Evolutionary conservation across 1,284 basidiomycete species (phyloP).

Genomic region (Golubevia pallescens): DNA sequence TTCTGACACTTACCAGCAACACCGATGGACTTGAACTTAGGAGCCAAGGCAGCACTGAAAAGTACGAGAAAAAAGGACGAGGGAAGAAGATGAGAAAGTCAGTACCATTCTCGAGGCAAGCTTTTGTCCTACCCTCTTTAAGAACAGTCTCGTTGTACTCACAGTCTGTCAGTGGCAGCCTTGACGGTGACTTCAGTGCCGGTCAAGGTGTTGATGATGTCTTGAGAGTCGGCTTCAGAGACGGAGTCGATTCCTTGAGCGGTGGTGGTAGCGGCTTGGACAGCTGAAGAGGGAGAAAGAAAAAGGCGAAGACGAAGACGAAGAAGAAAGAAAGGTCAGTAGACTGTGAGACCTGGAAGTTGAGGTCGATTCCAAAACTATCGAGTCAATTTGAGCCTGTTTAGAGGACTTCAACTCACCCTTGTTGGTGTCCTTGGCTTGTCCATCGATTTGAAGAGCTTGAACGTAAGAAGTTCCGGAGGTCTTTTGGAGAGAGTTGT

Average conservation of each 20-base stretch:
- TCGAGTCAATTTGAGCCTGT: too few relatives aligned
- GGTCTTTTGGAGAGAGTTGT: background rate
- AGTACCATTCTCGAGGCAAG: background rate
- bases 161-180: conserved; percentile 6
- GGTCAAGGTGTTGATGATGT: conserved; percentile 6
- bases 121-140: background rate
- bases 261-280: conserved; percentile 4
- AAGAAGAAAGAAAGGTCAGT: background rate
- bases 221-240: conserved; percentile 1
- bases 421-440: background rate
- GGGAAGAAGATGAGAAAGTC: background rate
- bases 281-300: background rate
- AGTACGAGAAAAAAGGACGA: background rate
- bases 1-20: too few relatives aligned
- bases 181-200: conserved; percentile 7
- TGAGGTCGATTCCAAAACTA: too few relatives aligned
- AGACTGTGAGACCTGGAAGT: conserved; percentile 3
- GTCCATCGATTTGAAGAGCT: background rate
- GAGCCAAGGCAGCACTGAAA: too few relatives aligned
- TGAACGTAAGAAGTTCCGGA: background rate
- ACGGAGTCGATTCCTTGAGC: background rate
- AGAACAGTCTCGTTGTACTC: conserved; percentile 3
- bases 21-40: too few relatives aligned
- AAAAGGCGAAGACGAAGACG: conserved; percentile 4
- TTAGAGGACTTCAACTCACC: too few relatives aligned